These are phyloP conservation scores for Ochetophila trinervis DNA, from an alignment of 306 rosid species.

Conservation along the genomic window DNA sequence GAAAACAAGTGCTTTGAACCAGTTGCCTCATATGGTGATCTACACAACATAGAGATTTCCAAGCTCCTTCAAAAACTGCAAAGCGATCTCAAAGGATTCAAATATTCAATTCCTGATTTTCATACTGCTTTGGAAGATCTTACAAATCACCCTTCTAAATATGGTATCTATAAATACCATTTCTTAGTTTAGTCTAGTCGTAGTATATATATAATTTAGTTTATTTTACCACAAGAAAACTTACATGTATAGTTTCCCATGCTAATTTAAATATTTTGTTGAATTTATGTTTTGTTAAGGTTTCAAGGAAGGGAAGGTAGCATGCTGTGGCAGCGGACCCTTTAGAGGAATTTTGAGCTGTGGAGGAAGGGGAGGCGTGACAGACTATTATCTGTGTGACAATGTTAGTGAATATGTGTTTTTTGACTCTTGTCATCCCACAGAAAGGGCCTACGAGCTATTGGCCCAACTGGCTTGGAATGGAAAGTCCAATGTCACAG, in stretches of 20 bases:
- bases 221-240: not conserved
- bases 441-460: conserved; percentile 24
- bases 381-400: conserved; percentile 34
- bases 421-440: conserved; percentile 43
- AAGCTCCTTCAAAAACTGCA: conserved; percentile 1
- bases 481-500: conserved; percentile 24
- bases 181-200: too few relatives aligned
- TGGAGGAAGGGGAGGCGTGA: conserved; percentile 33
- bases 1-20: conserved; percentile 1
- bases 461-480: conserved; percentile 32
- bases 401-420: conserved; percentile 30
- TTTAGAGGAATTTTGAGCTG: conserved; percentile 37
- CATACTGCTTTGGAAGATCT: conserved; percentile 7
- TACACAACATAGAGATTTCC: conserved; percentile 18
- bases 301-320: conserved; percentile 42
- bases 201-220: not conserved
- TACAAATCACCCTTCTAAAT: conserved; percentile 21
- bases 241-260: not conserved
- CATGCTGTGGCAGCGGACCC: conserved; percentile 64
- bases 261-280: not conserved
- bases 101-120: conserved; percentile 8
- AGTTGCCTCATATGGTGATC: not conserved
- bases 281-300: conserved; percentile 20
- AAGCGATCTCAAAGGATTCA: conserved; percentile 23
- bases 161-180: conserved; percentile 2